Evolutionary conservation across 2,329 filamentous ascomycete genomes (phyloP).

Genomic region (Coleophoma eucalyptorum): DNA sequence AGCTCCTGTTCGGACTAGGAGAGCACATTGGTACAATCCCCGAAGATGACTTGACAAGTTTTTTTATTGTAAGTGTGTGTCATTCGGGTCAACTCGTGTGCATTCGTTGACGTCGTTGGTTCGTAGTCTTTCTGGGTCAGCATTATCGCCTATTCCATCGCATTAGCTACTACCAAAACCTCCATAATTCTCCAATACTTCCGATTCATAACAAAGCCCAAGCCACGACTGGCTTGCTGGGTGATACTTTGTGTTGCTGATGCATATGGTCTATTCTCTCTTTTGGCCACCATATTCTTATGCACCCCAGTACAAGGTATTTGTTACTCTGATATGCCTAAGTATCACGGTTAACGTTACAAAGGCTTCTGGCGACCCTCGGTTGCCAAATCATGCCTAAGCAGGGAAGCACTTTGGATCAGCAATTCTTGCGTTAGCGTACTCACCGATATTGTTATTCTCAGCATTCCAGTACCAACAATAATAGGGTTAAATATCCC

Average conservation of each 20-base stretch:
- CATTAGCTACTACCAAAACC: not conserved
- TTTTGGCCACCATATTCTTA: not conserved
- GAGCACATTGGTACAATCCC: too few species aligned
- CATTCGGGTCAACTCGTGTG: too few species aligned
- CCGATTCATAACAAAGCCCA: not conserved
- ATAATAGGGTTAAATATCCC: not conserved
- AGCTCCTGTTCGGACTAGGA: too few species aligned
- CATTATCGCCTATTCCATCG: not conserved
- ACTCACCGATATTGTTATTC: not conserved
- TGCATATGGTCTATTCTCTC: not conserved
- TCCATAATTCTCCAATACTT: not conserved
- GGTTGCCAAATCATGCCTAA: not conserved
- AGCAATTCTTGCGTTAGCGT: not conserved
- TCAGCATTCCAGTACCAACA: not conserved
- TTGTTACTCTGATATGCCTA: too few species aligned
- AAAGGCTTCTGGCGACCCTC: not conserved
- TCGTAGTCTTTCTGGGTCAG: not conserved
- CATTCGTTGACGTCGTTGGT: too few species aligned
- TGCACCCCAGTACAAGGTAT: not conserved
- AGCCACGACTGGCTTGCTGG: not conserved
- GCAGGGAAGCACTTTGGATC: not conserved
- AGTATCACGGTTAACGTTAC: too few species aligned
- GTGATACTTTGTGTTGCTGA: not conserved
- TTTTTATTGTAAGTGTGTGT: too few species aligned
- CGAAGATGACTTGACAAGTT: too few species aligned